These are phyloP conservation scores for Tuber melanosporum DNA, from an alignment of 495 filamentous ascomycete species.

Conservation along the genomic window DNA sequence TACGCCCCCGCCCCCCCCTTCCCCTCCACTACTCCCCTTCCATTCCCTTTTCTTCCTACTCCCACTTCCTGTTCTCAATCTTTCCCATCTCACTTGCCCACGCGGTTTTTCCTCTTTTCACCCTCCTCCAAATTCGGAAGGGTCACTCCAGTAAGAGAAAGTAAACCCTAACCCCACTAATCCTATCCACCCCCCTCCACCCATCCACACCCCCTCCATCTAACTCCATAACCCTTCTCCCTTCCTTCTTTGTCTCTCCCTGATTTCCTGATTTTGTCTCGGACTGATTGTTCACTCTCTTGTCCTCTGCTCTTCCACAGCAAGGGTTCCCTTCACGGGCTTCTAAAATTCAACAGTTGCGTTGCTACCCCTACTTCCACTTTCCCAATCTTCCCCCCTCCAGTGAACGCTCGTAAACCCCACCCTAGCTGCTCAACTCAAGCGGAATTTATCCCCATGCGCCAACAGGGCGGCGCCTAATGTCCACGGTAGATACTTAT, in stretches of 20 bases:
- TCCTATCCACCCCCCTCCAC: conserved; percentile 3
- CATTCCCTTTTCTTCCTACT: conserved; percentile 15
- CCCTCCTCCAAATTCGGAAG: background rate
- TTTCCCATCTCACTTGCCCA: background rate
- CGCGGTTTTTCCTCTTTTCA: background rate
- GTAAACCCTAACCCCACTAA: background rate
- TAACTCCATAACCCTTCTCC: conserved; percentile 4
- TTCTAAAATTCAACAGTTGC: conserved; percentile 34
- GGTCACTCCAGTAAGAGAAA: background rate
- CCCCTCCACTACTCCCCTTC: conserved; percentile 24
- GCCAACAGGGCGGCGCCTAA: conserved; percentile 37
- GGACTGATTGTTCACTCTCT: conserved; percentile 32
- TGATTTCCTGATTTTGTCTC: conserved; percentile 36
- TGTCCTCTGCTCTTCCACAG: conserved; percentile 28
- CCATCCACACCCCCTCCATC: conserved; percentile 11
- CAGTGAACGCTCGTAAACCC: conserved; percentile 40
- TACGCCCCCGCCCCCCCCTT: conserved; percentile 19
- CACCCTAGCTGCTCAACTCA: conserved; percentile 37
- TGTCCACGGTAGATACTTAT: conserved; percentile 40
- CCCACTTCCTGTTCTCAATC: background rate
- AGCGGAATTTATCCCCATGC: conserved; percentile 39
- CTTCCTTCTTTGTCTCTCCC: conserved; percentile 29
- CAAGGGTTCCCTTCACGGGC: conserved; percentile 29
- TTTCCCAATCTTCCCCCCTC: conserved; percentile 27
- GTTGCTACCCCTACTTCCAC: conserved; percentile 25